Conservation (phyloP, 1,139 yeast species). For the Zygosaccharomyces sapae region DNA sequence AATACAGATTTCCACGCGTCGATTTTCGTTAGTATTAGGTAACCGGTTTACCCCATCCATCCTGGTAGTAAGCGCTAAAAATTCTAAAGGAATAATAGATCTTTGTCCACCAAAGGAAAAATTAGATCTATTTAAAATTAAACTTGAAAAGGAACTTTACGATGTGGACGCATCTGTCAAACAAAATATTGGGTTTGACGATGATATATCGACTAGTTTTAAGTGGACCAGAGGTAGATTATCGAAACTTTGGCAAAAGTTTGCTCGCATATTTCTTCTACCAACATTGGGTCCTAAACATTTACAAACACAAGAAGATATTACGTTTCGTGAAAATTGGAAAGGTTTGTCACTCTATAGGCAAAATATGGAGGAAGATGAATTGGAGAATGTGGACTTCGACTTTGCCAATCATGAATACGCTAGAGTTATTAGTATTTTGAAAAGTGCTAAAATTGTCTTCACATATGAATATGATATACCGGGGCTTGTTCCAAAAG, state of each 20-base stretch:
- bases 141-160: conserved; percentile 18
- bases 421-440: conserved; percentile 69
- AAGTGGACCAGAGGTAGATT: conserved; percentile 22
- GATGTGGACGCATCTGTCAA: conserved; percentile 53
- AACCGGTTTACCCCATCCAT: conserved; percentile 73
- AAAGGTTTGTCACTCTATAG: conserved; percentile 42
- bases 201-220: conserved; percentile 23
- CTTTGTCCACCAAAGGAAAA: conserved; percentile 45
- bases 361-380: conserved; percentile 25
- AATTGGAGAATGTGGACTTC: conserved; percentile 27
- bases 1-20: conserved; percentile 51
- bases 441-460: conserved; percentile 56
- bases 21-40: conserved; percentile 75
- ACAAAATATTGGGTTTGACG: conserved; percentile 60
- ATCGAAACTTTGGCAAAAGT: conserved; percentile 26
- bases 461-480: conserved; percentile 63
- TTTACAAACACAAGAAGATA: conserved; percentile 38
- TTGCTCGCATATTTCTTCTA: conserved; percentile 15
- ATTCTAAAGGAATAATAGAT: conserved; percentile 58
- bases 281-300: conserved; percentile 16
- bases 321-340: conserved; percentile 45
- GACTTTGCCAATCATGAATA: conserved; percentile 55
- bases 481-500: conserved; percentile 57
- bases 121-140: conserved; percentile 50
- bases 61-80: conserved; percentile 55